phyloP scores from a whole-genome alignment of 306 rosid species.

The Fragaria iinumae region DNA sequence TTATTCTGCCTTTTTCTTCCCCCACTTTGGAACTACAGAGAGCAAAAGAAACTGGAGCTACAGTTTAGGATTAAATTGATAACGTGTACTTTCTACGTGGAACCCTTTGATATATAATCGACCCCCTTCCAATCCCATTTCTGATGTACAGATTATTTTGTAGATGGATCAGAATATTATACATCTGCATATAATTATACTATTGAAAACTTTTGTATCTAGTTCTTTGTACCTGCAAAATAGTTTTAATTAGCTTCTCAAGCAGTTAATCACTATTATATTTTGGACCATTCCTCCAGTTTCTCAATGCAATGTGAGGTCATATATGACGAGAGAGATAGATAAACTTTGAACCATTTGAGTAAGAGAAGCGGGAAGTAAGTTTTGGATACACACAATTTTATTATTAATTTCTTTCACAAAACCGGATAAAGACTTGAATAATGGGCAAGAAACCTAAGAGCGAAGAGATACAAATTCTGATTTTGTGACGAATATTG shows the following conservation, averaged over 20 bases:
- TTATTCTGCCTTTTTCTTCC: conserved; percentile 21
- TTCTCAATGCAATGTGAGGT: not conserved
- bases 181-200: not conserved
- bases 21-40: conserved; percentile 26
- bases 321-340: not conserved
- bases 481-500: not conserved
- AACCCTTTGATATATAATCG: not conserved
- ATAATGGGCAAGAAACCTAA: not conserved
- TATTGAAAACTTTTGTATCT: not conserved
- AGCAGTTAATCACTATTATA: not conserved
- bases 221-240: conserved; percentile 2
- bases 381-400: not conserved
- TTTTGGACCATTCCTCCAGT: not conserved
- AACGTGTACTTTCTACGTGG: conserved; percentile 3
- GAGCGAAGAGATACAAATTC: not conserved
- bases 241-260: not conserved
- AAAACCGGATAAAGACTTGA: not conserved
- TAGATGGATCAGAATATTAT: not conserved
- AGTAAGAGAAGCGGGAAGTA: not conserved
- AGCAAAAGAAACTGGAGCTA: not conserved
- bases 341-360: not conserved
- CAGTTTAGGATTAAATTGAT: not conserved
- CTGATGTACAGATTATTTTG: not conserved
- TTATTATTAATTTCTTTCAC: not conserved
- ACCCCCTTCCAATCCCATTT: not conserved